These are phyloP conservation scores for Fusarium sp. DNA, from an alignment of 2,329 filamentous ascomycete genomes.

Conservation along the genomic window DNA sequence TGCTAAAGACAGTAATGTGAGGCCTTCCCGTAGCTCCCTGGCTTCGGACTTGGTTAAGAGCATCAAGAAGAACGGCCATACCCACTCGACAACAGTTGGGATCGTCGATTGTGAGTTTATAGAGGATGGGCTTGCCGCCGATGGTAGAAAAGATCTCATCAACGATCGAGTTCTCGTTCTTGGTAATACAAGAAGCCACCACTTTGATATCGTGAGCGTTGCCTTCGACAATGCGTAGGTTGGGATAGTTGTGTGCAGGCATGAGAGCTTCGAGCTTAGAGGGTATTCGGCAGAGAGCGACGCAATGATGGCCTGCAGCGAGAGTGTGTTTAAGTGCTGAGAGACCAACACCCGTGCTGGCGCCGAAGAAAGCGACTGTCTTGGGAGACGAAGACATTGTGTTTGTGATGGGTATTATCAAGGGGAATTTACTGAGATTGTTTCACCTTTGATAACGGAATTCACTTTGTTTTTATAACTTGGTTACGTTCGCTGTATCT, in stretches of 20 bases:
- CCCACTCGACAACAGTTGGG: constrained; percentile 60
- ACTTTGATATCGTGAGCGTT: constrained; percentile 57
- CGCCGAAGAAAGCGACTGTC: constrained; percentile 64
- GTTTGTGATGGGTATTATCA: not conserved
- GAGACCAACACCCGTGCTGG: constrained; percentile 62
- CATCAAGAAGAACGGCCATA: constrained; percentile 56
- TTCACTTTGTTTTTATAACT: no score
- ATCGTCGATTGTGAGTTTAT: constrained; percentile 56
- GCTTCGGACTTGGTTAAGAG: constrained; percentile 49
- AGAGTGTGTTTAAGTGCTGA: constrained; percentile 59
- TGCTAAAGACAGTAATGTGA: constrained; percentile 51
- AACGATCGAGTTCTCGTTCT: constrained; percentile 49
- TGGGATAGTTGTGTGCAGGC: constrained; percentile 45
- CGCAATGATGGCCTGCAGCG: constrained; percentile 58
- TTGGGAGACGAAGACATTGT: constrained; percentile 38
- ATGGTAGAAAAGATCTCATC: constrained; percentile 61
- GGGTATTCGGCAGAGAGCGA: constrained; percentile 62
- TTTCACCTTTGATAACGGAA: no score
- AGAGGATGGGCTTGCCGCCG: constrained; percentile 52
- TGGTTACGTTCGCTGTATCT: no score
- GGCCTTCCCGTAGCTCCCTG: constrained; percentile 47
- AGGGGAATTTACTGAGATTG: no score
- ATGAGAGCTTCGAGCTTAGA: constrained; percentile 58
- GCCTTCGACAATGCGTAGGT: constrained; percentile 59
- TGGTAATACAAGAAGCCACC: constrained; percentile 53